phyloP scores from a whole-genome alignment of 2,329 filamentous ascomycete genomes.

The Coniochaeta hoffmannii region DNA sequence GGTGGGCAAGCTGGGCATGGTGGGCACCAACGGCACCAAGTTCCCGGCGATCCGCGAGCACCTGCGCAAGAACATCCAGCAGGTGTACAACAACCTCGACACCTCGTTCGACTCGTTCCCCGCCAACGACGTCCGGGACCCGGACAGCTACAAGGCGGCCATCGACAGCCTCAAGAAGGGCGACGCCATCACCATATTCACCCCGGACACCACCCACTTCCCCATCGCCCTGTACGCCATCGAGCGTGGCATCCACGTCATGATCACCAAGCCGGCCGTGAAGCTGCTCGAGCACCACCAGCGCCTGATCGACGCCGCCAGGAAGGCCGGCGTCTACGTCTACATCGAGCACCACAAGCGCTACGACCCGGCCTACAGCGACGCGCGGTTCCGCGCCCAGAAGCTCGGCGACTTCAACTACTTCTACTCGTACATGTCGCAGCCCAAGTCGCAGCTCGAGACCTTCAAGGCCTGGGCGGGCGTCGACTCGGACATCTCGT shows the following conservation, averaged over 20 bases:
- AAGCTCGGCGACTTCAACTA: slow-evolving; percentile 93
- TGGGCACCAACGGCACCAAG: slow-evolving; percentile 80
- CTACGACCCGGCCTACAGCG: slow-evolving; percentile 86
- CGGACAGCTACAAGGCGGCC: slow-evolving; percentile 79
- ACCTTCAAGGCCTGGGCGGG: slow-evolving; percentile 95
- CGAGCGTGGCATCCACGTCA: slow-evolving; percentile 77
- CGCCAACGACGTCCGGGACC: slow-evolving; percentile 62
- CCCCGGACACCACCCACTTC: slow-evolving; percentile 86
- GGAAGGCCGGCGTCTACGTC: slow-evolving; percentile 74
- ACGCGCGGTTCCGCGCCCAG: slow-evolving; percentile 70
- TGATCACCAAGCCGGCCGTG: slow-evolving; percentile 90
- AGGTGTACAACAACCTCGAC: slow-evolving; percentile 84
- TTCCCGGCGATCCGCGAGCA: slow-evolving; percentile 88
- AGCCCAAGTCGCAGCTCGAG: slow-evolving; percentile 84
- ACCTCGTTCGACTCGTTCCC: slow-evolving; percentile 80
- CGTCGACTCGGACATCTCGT: slow-evolving; percentile 85
- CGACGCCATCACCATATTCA: slow-evolving; percentile 93
- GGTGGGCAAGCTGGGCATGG: slow-evolving; percentile 81
- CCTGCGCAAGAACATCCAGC: slow-evolving; percentile 76
- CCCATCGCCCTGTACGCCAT: slow-evolving; percentile 91
- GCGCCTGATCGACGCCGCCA: slow-evolving; percentile 62
- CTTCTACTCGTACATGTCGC: slow-evolving; percentile 95
- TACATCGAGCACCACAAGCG: slow-evolving; percentile 97
- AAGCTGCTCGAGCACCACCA: slow-evolving; percentile 78
- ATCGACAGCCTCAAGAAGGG: slow-evolving; percentile 77